A percentile compares a stretch with the other conserved stretches of the same genome.
These are phyloP conservation scores for Sisymbrium irio DNA, from an alignment of 345 rosid species.

Conservation along the genomic window DNA sequence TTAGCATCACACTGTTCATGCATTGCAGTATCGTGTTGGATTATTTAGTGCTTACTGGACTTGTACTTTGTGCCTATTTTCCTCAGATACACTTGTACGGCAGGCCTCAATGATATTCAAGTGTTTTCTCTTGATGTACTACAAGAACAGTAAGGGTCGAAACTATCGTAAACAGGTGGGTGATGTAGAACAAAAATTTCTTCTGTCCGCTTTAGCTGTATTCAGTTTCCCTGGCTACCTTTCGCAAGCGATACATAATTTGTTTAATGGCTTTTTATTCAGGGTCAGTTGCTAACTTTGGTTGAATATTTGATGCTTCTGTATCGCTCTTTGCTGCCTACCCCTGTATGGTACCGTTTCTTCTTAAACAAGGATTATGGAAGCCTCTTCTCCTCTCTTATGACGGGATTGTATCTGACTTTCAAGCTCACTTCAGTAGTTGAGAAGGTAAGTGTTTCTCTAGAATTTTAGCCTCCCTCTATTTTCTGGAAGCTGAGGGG, in stretches of 20 bases:
- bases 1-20: neutral
- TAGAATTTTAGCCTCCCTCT: neutral
- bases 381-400: slow-evolving; percentile 78
- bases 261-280: slow-evolving; percentile 24
- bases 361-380: slow-evolving; percentile 85
- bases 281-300: slow-evolving; percentile 85
- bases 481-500: neutral
- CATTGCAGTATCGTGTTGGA: slow-evolving; percentile 12
- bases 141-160: slow-evolving; percentile 92
- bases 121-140: slow-evolving; percentile 82
- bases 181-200: slow-evolving; percentile 22
- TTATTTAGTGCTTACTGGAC: slow-evolving; percentile 6
- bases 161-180: slow-evolving; percentile 98
- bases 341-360: slow-evolving; percentile 91
- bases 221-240: slow-evolving; percentile 1
- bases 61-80: slow-evolving; percentile 16
- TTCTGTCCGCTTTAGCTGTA: neutral
- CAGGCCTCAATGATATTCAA: slow-evolving; percentile 90
- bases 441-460: slow-evolving; percentile 55
- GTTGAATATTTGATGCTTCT: slow-evolving; percentile 66
- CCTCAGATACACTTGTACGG: slow-evolving; percentile 86
- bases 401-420: slow-evolving; percentile 78
- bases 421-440: slow-evolving; percentile 80
- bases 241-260: slow-evolving; percentile 14
- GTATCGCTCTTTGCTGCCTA: slow-evolving; percentile 77